These are phyloP conservation scores for Ceratobasidium sp. DNA, from an alignment of 1,284 basidiomycete genomes.

Conservation along the genomic window DNA sequence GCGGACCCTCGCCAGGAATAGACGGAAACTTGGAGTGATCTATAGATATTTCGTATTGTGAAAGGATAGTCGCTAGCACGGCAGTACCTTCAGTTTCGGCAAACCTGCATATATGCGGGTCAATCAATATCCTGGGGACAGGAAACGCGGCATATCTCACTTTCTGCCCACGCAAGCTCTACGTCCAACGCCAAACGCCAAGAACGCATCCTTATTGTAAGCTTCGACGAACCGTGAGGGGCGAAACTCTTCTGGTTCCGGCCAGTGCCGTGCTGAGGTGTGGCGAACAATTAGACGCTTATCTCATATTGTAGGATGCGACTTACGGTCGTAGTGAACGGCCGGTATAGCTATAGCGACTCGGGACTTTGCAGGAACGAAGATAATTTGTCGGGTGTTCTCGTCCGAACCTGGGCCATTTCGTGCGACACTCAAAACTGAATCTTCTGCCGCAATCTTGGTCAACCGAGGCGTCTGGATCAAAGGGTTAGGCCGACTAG, in stretches of 20 bases:
- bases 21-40: slow-evolving; percentile 33
- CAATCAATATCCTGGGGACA: neutral
- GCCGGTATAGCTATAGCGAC: neutral
- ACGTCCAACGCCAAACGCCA: slow-evolving; percentile 35
- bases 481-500: neutral
- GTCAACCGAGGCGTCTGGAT: slow-evolving; percentile 3
- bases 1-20: slow-evolving; percentile 33
- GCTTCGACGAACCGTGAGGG: slow-evolving; percentile 35
- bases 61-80: slow-evolving; percentile 29
- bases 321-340: slow-evolving; percentile 37
- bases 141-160: neutral
- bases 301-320: neutral
- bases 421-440: slow-evolving; percentile 12
- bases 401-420: slow-evolving; percentile 6
- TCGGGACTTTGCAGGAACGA: slow-evolving; percentile 9
- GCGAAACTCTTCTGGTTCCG: slow-evolving; percentile 44
- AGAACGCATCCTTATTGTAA: slow-evolving; percentile 45
- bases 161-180: slow-evolving; percentile 43
- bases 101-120: slow-evolving; percentile 20
- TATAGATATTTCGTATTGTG: slow-evolving; percentile 33
- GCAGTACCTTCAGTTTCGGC: slow-evolving; percentile 44
- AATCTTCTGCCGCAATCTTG: slow-evolving; percentile 15
- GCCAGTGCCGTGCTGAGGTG: slow-evolving; percentile 41
- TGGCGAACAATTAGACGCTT: neutral
- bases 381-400: neutral